Evolutionary conservation across 306 rosid genomes (phyloP).

Genomic region (Cicer judaicum): DNA sequence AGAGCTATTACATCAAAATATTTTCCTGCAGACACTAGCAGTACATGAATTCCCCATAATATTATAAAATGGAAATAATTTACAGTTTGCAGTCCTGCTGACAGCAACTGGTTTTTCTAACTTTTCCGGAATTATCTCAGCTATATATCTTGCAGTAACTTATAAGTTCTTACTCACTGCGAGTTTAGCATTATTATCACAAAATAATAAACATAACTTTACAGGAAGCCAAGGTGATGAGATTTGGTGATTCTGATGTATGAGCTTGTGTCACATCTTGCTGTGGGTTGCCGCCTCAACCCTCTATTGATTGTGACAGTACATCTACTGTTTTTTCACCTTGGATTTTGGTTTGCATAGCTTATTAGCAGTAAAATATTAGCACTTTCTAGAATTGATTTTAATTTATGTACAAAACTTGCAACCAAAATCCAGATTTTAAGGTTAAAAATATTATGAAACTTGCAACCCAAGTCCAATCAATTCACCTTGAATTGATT

Average conservation of each 20-base stretch:
- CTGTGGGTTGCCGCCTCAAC: not conserved
- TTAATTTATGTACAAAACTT: no score
- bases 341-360: not conserved
- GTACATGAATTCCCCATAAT: constrained; percentile 19
- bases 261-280: not conserved
- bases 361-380: no score
- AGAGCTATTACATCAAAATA: constrained; percentile 3
- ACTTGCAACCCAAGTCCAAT: no score
- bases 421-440: no score
- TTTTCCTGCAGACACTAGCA: constrained; percentile 13
- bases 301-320: not conserved
- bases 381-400: no score
- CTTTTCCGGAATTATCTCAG: constrained; percentile 22
- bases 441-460: no score
- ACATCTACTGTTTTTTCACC: not conserved
- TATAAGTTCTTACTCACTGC: not conserved
- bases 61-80: constrained; percentile 2
- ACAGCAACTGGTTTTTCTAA: constrained; percentile 22
- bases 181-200: constrained; percentile 3
- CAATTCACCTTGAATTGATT: no score
- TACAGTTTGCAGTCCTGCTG: constrained; percentile 6
- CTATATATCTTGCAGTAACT: constrained; percentile 10
- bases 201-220: not conserved
- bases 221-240: not conserved
- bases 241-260: not conserved